Evolutionary conservation across 768 basidiomycete genomes (phyloP), one percentile per base, ranked within the genome.

Genomic region (Lentinula boryana): DNA sequence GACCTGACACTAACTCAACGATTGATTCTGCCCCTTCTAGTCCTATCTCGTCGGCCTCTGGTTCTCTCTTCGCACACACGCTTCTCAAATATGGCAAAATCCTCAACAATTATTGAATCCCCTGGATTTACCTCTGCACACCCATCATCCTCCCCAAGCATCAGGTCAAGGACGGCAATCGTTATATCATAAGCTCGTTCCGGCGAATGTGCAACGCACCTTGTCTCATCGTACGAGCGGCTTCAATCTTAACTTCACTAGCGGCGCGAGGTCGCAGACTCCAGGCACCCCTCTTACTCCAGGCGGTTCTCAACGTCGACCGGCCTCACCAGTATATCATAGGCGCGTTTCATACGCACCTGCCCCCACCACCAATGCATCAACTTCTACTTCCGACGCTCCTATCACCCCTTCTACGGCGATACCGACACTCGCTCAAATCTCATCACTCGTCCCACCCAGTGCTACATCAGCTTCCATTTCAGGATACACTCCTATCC

Each of bases 71-170:
- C 88, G 93, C 51, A 99, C 97, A 1, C 97, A 99, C 70, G 97
- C 97, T 6, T 87, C 90, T 13, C 97, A 98, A 70, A 99, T 99
- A 66, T 99, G 97, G 97, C 95, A 98, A 70, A 98, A 98, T 70
- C 95, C 95, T 2, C 94, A 90, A 63, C 88, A 86, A 52, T 78
- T 95, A 2, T 73, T 94, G 56, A 85, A 92, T 40, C 46, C 46
- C 12, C 3, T 48, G 21, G 46, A 48, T 48, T 23, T 48, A 23
- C 46, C 46, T 48, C 46, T 48, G 41, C 41, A 43, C 2, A 43
- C 6, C 21, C 46, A 48, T 31, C 84, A 56, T 10, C 18, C 23
- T 16, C 55, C n/a, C 15, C 38, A 27, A 41, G 8, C 27, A 9
- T 27, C 27, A 4, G 5, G 5, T 12, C 38, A 40, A 35, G 23